Evolutionary conservation across 192 early-diverging fungal species (phyloP), one percentile per base, ranked within the genome.

Genomic region (Dispira simplex): DNA sequence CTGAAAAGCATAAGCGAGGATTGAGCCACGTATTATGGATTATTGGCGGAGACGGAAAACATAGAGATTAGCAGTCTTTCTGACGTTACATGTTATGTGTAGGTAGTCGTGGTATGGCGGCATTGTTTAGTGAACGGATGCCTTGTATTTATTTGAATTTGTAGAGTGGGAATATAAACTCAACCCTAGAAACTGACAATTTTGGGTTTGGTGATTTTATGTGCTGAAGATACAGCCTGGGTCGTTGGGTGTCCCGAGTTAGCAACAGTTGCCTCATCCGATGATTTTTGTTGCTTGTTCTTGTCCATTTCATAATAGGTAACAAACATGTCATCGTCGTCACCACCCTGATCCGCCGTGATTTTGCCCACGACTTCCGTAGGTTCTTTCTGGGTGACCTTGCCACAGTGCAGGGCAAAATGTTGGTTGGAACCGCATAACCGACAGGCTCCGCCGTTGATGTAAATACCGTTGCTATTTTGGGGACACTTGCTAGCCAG

Each of bases 391-490:
- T 11, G 39, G 18, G 39, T 60, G 26, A 44, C 5, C 13, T 26
- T 20, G 58, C 18, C 14, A 44, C 27, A 60, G 55, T 14, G 16
- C 14, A 26, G 2, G 55, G n/a, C 85, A 39, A 92, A 74, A 67
- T 95, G 95, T 67, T 86, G 77, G 1, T 92, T 87, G 45, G 86
- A 84, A n/a, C 86, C 84, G 66, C 93, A 95, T 72, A 84, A 92
- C 64, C 82, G 79, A 79, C 93, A 98, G 32, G 80, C 70, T 2
- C 95, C 95, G 45, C 93, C 93, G 49, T 95, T 90, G 0, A 90
- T 90, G 64, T 93, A 94, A 55, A 95, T 52, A 6, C 92, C 93
- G 66, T 82, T 81, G 21, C 89, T 89, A 77, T 95, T 95, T 72
- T 91, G 75, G n/a, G 83, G 80, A 68, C 95, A 97, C 46, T 77